These are phyloP conservation scores for Microthlaspi erraticum DNA, from an alignment of 345 rosid species.

Conservation along the genomic window DNA sequence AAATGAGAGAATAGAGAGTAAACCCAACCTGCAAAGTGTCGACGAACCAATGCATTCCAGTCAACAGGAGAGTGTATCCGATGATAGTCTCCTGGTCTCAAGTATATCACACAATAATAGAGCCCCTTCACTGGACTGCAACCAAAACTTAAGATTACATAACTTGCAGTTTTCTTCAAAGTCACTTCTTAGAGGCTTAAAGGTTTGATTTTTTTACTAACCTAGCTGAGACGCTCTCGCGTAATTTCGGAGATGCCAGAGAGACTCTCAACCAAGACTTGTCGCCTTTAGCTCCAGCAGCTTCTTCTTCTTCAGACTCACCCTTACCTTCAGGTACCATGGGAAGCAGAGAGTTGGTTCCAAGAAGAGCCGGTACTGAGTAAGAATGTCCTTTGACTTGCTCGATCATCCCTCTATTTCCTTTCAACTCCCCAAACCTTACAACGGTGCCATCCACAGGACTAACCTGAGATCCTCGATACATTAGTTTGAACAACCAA, in stretches of 20 bases:
- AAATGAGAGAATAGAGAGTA: conserved; percentile 3
- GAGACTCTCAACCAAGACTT: conserved; percentile 87
- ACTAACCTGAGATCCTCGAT: conserved; percentile 62
- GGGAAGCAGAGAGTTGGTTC: conserved; percentile 72
- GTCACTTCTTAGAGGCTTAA: neutral
- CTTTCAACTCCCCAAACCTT: conserved; percentile 84
- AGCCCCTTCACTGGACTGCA: conserved; percentile 89
- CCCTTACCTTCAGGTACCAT: conserved; percentile 54
- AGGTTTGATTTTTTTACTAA: conserved; percentile 38
- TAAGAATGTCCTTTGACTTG: conserved; percentile 97
- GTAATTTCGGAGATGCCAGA: conserved; percentile 78
- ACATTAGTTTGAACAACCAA: conserved; percentile 27
- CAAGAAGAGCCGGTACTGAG: conserved; percentile 87
- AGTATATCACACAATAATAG: conserved; percentile 92
- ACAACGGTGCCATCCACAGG: conserved; percentile 92
- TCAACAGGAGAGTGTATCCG: conserved; percentile 90
- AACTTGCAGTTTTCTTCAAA: neutral
- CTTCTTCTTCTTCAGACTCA: conserved; percentile 48
- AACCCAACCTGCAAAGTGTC: conserved; percentile 86
- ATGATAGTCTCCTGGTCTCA: conserved; percentile 93
- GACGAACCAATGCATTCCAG: conserved; percentile 84
- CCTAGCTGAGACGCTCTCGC: conserved; percentile 59
- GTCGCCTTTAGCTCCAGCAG: conserved; percentile 50
- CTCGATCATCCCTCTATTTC: conserved; percentile 83
- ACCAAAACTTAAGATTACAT: conserved; percentile 2